Evolutionary conservation across 805 yeast species (phyloP).

Genomic region (Yarrowia hollandica): DNA sequence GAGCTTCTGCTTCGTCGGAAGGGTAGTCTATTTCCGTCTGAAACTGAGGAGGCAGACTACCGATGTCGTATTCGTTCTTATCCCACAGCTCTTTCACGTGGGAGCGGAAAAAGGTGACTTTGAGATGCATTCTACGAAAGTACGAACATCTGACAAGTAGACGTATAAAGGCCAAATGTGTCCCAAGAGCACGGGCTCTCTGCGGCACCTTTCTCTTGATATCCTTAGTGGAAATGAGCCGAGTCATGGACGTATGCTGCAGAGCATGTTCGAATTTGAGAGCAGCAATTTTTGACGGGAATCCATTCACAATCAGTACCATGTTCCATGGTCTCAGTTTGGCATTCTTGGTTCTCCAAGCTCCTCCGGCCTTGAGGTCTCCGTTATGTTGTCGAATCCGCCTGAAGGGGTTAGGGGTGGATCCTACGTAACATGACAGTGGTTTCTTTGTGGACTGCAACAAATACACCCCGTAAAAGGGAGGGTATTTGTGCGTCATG

Average conservation of each 20-base stretch:
- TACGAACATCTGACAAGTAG: conserved; percentile 36
- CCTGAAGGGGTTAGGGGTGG: conserved; percentile 72
- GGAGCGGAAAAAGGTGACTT: conserved; percentile 38
- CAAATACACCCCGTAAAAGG: conserved; percentile 70
- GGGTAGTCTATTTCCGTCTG: conserved; percentile 28
- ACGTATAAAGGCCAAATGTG: conserved; percentile 38
- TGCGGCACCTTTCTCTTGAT: conserved; percentile 43
- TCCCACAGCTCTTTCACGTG: conserved; percentile 36
- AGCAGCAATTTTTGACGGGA: conserved; percentile 68
- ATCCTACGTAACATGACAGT: conserved; percentile 70
- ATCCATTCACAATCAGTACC: conserved; percentile 63
- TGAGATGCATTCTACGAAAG: conserved; percentile 36
- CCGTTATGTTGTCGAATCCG: conserved; percentile 82
- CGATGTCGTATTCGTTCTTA: conserved; percentile 35
- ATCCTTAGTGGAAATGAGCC: conserved; percentile 51
- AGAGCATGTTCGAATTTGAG: conserved; percentile 83
- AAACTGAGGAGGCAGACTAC: conserved; percentile 29
- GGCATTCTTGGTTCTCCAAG: conserved; percentile 58
- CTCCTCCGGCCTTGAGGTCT: conserved; percentile 61
- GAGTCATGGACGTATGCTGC: conserved; percentile 69
- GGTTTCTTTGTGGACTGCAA: conserved; percentile 60
- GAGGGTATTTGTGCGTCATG: conserved; percentile 24
- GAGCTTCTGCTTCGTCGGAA: neutral
- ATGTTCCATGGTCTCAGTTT: conserved; percentile 76
- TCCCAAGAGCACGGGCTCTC: conserved; percentile 33